phyloP scores from a whole-genome alignment of 768 basidiomycete species.

The Tulasnella sp. region DNA sequence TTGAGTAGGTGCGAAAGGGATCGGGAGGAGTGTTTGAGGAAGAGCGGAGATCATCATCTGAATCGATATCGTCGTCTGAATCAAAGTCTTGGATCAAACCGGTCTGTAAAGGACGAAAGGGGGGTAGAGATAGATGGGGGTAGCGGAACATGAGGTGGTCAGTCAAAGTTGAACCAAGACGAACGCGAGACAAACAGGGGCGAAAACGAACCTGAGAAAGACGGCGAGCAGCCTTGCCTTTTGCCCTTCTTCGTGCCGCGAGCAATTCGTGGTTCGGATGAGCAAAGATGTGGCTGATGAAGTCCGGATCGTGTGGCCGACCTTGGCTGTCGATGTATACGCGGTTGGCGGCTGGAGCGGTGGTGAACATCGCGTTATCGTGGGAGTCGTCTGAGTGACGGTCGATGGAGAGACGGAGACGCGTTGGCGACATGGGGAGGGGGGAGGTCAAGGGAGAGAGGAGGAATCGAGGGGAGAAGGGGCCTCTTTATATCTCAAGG shows the following conservation, averaged over 20 bases:
- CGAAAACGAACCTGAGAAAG: neutral
- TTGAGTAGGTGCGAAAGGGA: no score
- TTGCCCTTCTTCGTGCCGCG: neutral
- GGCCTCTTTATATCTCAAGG: neutral
- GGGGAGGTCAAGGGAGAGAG: neutral
- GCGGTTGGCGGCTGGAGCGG: slow-evolving; percentile 3
- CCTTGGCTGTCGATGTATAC: slow-evolving; percentile 11
- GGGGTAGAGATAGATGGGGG: no score
- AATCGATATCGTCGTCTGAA: no score
- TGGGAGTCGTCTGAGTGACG: neutral
- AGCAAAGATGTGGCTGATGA: slow-evolving; percentile 10
- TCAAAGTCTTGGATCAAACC: no score
- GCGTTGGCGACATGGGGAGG: neutral
- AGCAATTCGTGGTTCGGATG: neutral
- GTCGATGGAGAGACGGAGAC: slow-evolving; percentile 5
- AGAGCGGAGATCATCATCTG: no score
- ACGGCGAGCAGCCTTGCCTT: neutral
- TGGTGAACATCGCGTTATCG: neutral
- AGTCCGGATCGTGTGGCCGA: slow-evolving; percentile 9
- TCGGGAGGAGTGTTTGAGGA: no score
- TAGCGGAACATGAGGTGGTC: no score
- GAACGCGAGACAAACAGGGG: neutral
- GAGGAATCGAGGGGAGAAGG: neutral
- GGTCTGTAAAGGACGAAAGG: no score
- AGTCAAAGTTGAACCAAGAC: neutral